Conservation (phyloP, 305 asterid genomes). For the Fraxinus albicans region DNA sequence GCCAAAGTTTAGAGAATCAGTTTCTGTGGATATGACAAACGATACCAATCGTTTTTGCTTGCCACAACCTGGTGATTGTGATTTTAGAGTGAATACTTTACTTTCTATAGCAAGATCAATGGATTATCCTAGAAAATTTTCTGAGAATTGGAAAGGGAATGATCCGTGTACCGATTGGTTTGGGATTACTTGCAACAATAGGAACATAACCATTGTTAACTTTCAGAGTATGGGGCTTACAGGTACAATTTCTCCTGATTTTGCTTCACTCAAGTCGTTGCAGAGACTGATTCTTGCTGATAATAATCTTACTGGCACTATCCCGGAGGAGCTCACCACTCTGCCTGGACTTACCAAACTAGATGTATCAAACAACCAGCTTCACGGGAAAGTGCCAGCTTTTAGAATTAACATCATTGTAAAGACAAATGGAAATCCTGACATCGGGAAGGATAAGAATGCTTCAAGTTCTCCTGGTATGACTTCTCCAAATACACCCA, state of each 20-base stretch:
- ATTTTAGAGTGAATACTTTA: constrained; percentile 57
- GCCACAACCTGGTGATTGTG: constrained; percentile 77
- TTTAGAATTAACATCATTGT: constrained; percentile 54
- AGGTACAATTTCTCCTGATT: constrained; percentile 69
- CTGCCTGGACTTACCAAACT: constrained; percentile 55
- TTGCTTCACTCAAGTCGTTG: constrained; percentile 56
- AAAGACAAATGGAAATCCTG: constrained; percentile 63
- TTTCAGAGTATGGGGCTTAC: constrained; percentile 77
- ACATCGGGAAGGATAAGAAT: constrained; percentile 58
- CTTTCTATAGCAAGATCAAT: constrained; percentile 49
- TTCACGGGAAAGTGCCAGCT: constrained; percentile 65
- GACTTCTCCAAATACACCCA: constrained; percentile 29
- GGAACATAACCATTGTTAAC: constrained; percentile 70
- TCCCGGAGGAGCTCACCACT: constrained; percentile 61
- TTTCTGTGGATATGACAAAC: constrained; percentile 51
- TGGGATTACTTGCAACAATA: constrained; percentile 74
- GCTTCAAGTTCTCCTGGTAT: constrained; percentile 32
- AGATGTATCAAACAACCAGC: constrained; percentile 79
- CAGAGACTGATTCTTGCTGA: constrained; percentile 75
- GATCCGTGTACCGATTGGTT: constrained; percentile 81
- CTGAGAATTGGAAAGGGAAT: constrained; percentile 79
- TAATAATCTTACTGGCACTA: constrained; percentile 70
- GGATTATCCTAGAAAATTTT: constrained; percentile 64
- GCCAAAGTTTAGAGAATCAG: constrained; percentile 59
- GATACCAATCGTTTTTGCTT: constrained; percentile 76